phyloP scores from a whole-genome alignment of 441 rosid genomes.

The Bocquillonia castaneifolia region DNA sequence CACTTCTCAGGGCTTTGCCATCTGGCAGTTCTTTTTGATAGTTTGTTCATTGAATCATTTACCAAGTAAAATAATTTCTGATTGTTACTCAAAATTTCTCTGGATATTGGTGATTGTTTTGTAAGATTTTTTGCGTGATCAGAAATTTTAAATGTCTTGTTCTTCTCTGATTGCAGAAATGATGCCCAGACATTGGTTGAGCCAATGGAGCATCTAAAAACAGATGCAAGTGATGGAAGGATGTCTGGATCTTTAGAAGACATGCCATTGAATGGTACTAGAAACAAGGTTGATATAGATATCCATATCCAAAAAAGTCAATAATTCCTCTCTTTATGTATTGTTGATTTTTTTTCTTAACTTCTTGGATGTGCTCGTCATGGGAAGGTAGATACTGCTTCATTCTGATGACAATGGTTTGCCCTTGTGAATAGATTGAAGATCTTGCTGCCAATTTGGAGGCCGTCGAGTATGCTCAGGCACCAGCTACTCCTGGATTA shows the following conservation, averaged over 20 bases:
- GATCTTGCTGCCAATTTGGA: conserved; percentile 44
- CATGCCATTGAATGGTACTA: conserved; percentile 38
- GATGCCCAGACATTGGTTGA: conserved; percentile 41
- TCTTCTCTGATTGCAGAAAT: conserved; percentile 42
- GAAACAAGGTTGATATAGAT: conserved; percentile 51
- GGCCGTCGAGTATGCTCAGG: conserved; percentile 64
- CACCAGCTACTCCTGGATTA: conserved; percentile 85
- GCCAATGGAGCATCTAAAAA: conserved; percentile 29
- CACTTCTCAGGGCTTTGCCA: neutral
- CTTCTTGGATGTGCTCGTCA: neutral
- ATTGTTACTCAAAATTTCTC: neutral
- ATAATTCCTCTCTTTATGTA: neutral
- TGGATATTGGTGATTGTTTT: conserved; percentile 1
- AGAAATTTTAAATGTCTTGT: neutral
- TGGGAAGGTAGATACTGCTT: neutral
- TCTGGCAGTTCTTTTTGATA: neutral
- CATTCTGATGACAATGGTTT: conserved; percentile 21
- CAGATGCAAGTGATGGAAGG: conserved; percentile 30
- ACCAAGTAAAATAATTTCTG: neutral
- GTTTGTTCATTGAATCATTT: neutral
- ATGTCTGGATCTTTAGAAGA: conserved; percentile 36
- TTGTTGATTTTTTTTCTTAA: conserved; percentile 9
- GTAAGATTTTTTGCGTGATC: neutral
- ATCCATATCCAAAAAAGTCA: conserved; percentile 7
- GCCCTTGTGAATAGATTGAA: conserved; percentile 45